phyloP scores from a whole-genome alignment of 169 alveolate species.

The Eimeria tenella region DNA sequence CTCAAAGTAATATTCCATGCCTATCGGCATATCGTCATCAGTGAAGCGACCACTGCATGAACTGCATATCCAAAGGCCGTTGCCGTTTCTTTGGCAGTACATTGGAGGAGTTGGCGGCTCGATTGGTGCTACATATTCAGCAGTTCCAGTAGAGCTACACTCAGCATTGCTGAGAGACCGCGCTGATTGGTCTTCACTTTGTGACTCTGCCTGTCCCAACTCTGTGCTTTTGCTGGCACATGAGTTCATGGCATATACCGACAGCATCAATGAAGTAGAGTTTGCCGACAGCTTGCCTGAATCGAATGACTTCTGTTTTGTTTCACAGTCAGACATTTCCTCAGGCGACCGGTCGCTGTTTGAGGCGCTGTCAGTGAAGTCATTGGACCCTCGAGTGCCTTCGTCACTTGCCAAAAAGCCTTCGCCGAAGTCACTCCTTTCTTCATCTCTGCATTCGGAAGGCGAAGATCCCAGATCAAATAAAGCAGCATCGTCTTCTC shows the following conservation, averaged over 20 bases:
- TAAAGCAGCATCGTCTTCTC: conserved; percentile 29
- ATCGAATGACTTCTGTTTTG: not conserved
- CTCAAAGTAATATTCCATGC: conserved; percentile 63
- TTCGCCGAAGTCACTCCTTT: not conserved
- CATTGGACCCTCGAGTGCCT: conserved; percentile 10
- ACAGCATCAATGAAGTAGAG: conserved; percentile 14
- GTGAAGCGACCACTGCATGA: conserved; percentile 66
- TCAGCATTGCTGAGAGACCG: conserved; percentile 43
- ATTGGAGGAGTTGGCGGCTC: not conserved
- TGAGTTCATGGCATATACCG: conserved; percentile 46
- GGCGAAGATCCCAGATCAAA: conserved; percentile 11
- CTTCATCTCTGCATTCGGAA: conserved; percentile 32
- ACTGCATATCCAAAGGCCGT: conserved; percentile 61
- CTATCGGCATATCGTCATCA: conserved; percentile 77
- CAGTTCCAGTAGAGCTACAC: conserved; percentile 9
- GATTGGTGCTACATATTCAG: not conserved
- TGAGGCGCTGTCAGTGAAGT: conserved; percentile 36
- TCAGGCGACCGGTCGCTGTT: conserved; percentile 52
- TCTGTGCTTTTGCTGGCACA: conserved; percentile 62
- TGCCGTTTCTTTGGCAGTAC: conserved; percentile 56
- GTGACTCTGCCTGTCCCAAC: not conserved
- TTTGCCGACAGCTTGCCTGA: not conserved
- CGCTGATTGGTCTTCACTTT: conserved; percentile 20
- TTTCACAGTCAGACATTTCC: conserved; percentile 31
- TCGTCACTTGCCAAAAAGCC: conserved; percentile 60